Conservation (phyloP, 2,329 filamentous ascomycete species). For the Calonectria pseudoreteaudii region DNA sequence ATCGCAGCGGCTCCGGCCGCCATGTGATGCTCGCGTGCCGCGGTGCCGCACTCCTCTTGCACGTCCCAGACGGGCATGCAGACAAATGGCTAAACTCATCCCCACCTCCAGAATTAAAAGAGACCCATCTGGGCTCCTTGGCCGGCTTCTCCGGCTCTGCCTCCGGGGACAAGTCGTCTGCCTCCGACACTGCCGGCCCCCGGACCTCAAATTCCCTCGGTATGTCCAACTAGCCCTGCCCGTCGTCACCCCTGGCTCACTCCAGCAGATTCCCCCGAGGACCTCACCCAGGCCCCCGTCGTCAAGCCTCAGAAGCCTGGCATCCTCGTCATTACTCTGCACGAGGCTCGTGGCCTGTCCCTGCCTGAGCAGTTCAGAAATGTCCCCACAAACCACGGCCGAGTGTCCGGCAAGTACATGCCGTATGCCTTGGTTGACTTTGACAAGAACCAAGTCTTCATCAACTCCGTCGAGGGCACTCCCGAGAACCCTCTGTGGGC, state of each 20-base stretch:
- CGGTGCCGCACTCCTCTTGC: neutral
- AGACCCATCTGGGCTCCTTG: conserved; percentile 20
- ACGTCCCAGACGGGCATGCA: neutral
- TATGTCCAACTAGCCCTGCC: neutral
- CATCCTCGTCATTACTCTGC: conserved; percentile 93
- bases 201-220: neutral
- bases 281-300: conserved; percentile 77
- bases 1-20: neutral
- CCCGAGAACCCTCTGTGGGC: conserved; percentile 96
- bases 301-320: conserved; percentile 82
- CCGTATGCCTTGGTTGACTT: conserved; percentile 96
- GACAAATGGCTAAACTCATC: conserved; percentile 4
- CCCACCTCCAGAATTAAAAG: conserved; percentile 19
- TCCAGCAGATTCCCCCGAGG: conserved; percentile 64
- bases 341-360: conserved; percentile 90
- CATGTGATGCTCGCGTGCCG: neutral
- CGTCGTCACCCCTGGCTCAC: neutral
- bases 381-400: conserved; percentile 90
- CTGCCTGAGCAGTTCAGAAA: conserved; percentile 87
- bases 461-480: conserved; percentile 92
- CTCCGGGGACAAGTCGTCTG: conserved; percentile 5
- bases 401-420: conserved; percentile 93
- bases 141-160: conserved; percentile 17
- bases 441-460: conserved; percentile 97
- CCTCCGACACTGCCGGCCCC: neutral